Evolutionary conservation across 1,284 basidiomycete genomes (phyloP), one percentile per base, ranked within the genome.

Genomic region (Cutaneotrichosporon cavernicola): DNA sequence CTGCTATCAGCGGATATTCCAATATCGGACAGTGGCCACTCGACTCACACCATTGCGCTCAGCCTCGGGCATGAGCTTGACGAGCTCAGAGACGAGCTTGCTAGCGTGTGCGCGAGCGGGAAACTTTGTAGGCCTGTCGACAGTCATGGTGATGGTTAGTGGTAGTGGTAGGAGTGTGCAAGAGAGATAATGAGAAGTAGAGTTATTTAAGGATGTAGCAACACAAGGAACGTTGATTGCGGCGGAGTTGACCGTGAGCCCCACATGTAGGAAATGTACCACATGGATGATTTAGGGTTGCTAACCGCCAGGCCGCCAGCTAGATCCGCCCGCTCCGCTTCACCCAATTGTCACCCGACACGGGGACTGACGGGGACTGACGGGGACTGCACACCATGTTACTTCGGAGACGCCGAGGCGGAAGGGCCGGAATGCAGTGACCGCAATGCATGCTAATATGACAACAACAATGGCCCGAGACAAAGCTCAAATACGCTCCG

Each of bases 61-160:
- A 2, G 50, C 59, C 18, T 69, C 65, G 3, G 74, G 71, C 11
- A 77, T 57, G 18, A 73, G 63, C 56, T 72, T 70, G 30, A 59
- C 40, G 18, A 81, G 72, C 65, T 77, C 72, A 13, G 32, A 46
- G 46, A 75, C 68, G 36, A 79, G 65, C 66, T 79, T 80, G 51
- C 50, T 31, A 5, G 80, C 76, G 66, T 81, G 80, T 30, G 61
- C 60, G 56, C 75, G 68, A 4, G 78, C 79, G 34, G 80, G 76
- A 55, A 73, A 72, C 65, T 73, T 74, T 56, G 58, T 16, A n/a
- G 34, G 32, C 16, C 52, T 58, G 36, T 55, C 56, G 43, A 57
- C 47, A 18, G 63, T 65, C 60, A 64, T 63, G 52, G 34, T 31
- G 36, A 36, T 21, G 56, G 21, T 21, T 47, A 36, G 47, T 43